A percentile compares a stretch with the other conserved stretches of the same genome.
phyloP scores from a whole-genome alignment of 2,329 filamentous ascomycete genomes.

The Colletotrichum karsti region DNA sequence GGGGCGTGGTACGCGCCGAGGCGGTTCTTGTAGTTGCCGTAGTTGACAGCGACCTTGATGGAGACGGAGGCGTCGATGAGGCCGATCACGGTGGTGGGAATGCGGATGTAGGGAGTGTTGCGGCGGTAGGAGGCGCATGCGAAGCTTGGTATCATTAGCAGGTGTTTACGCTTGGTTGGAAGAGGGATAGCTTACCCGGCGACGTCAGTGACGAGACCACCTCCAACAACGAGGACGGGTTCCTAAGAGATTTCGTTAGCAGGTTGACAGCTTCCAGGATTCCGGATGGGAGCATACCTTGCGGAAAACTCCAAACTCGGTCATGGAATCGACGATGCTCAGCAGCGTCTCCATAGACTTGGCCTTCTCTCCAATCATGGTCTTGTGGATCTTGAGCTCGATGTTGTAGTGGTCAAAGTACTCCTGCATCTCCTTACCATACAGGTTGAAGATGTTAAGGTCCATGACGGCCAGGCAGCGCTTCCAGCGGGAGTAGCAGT shows the following conservation, averaged over 20 bases:
- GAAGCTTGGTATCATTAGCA: slow-evolving; percentile 53
- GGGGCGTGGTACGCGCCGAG: slow-evolving; percentile 79
- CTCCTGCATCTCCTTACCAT: slow-evolving; percentile 70
- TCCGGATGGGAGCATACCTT: slow-evolving; percentile 49
- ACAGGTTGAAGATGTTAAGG: slow-evolving; percentile 74
- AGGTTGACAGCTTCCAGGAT: neutral
- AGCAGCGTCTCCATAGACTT: slow-evolving; percentile 77
- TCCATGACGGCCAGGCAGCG: slow-evolving; percentile 76
- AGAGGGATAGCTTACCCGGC: slow-evolving; percentile 59
- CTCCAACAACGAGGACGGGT: slow-evolving; percentile 72
- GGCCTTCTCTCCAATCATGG: slow-evolving; percentile 78
- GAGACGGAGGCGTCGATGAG: slow-evolving; percentile 79
- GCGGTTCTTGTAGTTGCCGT: slow-evolving; percentile 79
- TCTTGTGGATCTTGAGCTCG: slow-evolving; percentile 73
- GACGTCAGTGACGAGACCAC: slow-evolving; percentile 77
- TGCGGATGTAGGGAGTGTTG: slow-evolving; percentile 78
- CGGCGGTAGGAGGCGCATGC: slow-evolving; percentile 77
- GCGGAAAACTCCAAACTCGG: slow-evolving; percentile 74
- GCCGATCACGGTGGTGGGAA: slow-evolving; percentile 79
- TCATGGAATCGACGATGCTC: slow-evolving; percentile 78
- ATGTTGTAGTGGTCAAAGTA: slow-evolving; percentile 75
- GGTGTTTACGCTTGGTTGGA: slow-evolving; percentile 38
- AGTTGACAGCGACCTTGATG: slow-evolving; percentile 83
- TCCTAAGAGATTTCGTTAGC: slow-evolving; percentile 49
- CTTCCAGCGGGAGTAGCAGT: slow-evolving; percentile 72